A percentile compares a stretch with the other conserved stretches of the same genome.
Conservation (phyloP, 257 asterid genomes). For the Eustoma russellianum region DNA sequence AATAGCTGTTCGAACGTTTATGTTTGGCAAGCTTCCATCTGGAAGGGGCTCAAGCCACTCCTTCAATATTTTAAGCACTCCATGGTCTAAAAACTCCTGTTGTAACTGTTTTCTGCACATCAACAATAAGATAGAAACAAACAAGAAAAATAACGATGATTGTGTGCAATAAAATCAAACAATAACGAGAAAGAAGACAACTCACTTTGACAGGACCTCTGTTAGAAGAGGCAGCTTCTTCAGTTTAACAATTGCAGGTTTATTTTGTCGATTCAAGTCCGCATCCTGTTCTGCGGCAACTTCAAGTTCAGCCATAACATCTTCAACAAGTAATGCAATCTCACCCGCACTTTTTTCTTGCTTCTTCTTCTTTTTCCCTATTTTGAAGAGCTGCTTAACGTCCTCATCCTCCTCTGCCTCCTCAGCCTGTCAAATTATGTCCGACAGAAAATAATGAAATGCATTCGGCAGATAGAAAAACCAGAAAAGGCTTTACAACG, state of each 20-base stretch:
- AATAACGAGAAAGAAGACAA: constrained; percentile 8
- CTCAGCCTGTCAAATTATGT: constrained; percentile 53
- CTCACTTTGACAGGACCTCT: constrained; percentile 85
- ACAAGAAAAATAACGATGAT: neutral
- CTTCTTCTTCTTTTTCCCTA: constrained; percentile 66
- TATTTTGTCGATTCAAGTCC: constrained; percentile 67
- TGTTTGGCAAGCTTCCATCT: constrained; percentile 94
- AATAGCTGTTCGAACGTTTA: constrained; percentile 83
- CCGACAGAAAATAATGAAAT: constrained; percentile 3
- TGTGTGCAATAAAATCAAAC: constrained; percentile 3
- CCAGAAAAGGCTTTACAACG: neutral
- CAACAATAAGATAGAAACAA: constrained; percentile 2
- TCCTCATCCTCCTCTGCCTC: constrained; percentile 92
- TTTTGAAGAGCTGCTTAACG: constrained; percentile 61
- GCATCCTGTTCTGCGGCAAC: constrained; percentile 93
- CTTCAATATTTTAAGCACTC: constrained; percentile 68
- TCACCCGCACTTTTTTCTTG: constrained; percentile 85
- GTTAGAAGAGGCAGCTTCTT: constrained; percentile 82
- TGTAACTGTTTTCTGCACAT: constrained; percentile 82
- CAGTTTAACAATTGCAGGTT: constrained; percentile 83
- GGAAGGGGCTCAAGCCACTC: constrained; percentile 98
- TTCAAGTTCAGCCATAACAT: constrained; percentile 92
- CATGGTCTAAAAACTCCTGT: constrained; percentile 91
- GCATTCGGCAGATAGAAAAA: neutral
- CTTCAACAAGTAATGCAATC: constrained; percentile 74